Conservation (phyloP, 169 alveolate genomes). For the Cryptosporidium tyzzeri region DNA sequence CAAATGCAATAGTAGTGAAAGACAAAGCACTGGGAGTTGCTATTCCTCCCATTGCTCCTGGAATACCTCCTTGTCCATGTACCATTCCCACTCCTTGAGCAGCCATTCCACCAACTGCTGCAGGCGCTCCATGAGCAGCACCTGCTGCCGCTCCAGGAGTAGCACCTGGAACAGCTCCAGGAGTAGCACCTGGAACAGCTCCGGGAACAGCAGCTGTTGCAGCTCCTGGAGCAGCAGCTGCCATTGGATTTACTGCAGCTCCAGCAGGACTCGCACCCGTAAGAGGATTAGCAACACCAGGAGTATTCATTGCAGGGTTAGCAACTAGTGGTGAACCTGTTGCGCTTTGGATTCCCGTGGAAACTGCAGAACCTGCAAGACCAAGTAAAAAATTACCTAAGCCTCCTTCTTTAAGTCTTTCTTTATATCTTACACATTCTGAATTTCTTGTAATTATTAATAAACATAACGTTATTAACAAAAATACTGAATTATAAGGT, state of each 20-base stretch:
- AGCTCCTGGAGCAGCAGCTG: conserved; percentile 29
- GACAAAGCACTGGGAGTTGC: conserved; percentile 58
- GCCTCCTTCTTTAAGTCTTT: conserved; percentile 53
- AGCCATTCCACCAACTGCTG: neutral
- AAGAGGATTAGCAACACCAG: neutral
- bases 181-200: conserved; percentile 9
- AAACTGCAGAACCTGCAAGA: conserved; percentile 57
- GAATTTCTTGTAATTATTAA: neutral
- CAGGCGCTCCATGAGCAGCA: conserved; percentile 42
- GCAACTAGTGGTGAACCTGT: conserved; percentile 61
- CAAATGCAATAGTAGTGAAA: conserved; percentile 59
- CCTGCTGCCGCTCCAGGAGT: conserved; percentile 21
- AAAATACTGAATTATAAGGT: neutral
- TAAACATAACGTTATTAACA: neutral
- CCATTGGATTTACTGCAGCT: neutral
- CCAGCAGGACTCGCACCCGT: neutral
- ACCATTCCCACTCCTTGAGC: conserved; percentile 7
- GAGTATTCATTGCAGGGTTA: conserved; percentile 35
- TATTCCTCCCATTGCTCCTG: conserved; percentile 2
- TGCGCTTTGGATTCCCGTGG: conserved; percentile 45
- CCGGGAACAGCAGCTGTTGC: neutral
- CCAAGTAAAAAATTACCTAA: conserved; percentile 62
- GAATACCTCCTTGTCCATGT: conserved; percentile 24
- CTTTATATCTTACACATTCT: conserved; percentile 55
- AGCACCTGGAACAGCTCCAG: neutral